These are phyloP conservation scores for Marvania coccoides DNA, from an alignment of 139 green algal genomes.

Conservation along the genomic window DNA sequence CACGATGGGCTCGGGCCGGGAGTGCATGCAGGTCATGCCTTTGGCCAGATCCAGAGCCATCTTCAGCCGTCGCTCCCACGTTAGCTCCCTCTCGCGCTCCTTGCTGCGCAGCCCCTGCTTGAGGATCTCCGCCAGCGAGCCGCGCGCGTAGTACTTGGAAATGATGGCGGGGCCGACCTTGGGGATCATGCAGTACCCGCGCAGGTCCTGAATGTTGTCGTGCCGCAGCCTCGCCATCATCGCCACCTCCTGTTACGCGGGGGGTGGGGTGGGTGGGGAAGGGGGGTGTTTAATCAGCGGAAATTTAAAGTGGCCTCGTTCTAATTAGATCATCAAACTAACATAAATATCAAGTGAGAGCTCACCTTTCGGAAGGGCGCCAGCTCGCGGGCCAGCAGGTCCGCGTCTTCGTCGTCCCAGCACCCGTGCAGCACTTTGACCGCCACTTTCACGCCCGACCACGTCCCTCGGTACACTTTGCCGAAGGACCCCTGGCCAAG, in stretches of 20 bases:
- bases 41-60: not conserved
- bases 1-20: not conserved
- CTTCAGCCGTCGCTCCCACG: not conserved
- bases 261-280: no score
- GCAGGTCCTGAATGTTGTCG: slow-evolving; percentile 5
- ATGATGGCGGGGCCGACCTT: not conserved
- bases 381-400: no score
- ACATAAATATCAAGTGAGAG: no score
- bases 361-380: no score
- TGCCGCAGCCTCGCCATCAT: not conserved
- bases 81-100: not conserved
- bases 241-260: not conserved
- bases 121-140: not conserved
- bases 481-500: slow-evolving; percentile 7
- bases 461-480: not conserved
- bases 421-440: not conserved
- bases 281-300: no score
- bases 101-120: not conserved
- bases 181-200: not conserved
- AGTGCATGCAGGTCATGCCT: slow-evolving; percentile 6
- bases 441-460: not conserved
- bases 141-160: not conserved
- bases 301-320: no score
- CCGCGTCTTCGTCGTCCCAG: no score
- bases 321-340: no score